These are phyloP conservation scores for Penicillium angulare DNA, from an alignment of 495 filamentous ascomycete species.

Conservation along the genomic window DNA sequence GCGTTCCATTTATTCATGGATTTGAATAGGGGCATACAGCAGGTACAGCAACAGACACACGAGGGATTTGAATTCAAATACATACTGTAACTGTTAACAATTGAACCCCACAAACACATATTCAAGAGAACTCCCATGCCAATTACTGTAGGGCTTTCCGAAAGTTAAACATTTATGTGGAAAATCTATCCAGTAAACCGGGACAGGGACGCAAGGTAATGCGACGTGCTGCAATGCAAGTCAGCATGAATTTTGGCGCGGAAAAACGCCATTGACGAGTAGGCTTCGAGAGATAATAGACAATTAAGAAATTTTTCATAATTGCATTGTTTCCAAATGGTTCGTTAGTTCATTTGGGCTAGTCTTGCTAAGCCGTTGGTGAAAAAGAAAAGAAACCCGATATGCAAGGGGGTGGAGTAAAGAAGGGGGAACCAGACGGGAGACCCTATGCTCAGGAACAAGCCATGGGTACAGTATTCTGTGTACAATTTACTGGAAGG, in stretches of 20 bases:
- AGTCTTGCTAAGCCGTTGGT: too few relatives aligned
- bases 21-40: not conserved
- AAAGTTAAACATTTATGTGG: constrained; percentile 11
- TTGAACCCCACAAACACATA: not conserved
- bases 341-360: not conserved
- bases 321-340: not conserved
- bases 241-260: constrained; percentile 8
- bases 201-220: constrained; percentile 24
- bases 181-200: constrained; percentile 23
- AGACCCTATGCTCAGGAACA: constrained; percentile 1
- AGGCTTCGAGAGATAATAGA: too few relatives aligned
- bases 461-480: constrained; percentile 4
- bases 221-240: constrained; percentile 21
- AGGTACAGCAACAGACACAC: too few relatives aligned
- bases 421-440: constrained; percentile 1
- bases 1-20: not conserved
- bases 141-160: constrained; percentile 1
- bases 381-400: constrained; percentile 6
- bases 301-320: not conserved
- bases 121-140: not conserved
- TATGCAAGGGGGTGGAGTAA: constrained; percentile 23
- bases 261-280: not conserved
- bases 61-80: constrained; percentile 11
- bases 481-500: constrained; percentile 6
- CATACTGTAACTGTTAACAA: constrained; percentile 1